These are phyloP conservation scores for Scheffersomyces amazonensis DNA, from an alignment of 805 yeast genomes.

Conservation along the genomic window DNA sequence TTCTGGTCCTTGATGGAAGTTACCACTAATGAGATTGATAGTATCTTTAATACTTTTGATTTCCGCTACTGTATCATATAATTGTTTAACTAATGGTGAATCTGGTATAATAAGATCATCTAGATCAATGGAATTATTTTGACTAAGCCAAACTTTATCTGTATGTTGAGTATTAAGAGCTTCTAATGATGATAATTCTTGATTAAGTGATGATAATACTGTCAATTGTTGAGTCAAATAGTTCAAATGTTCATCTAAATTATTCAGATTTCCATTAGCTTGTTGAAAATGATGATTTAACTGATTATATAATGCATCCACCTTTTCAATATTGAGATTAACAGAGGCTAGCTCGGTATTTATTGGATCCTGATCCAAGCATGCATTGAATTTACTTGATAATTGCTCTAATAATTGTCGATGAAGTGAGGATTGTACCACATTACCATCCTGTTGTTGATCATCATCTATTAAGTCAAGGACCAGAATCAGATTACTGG, in stretches of 20 bases:
- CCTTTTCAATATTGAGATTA: slow-evolving; percentile 15
- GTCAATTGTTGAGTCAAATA: slow-evolving; percentile 25
- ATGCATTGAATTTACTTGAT: slow-evolving; percentile 15
- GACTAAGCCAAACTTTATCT: slow-evolving; percentile 13
- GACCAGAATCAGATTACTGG: not conserved
- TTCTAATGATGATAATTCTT: slow-evolving; percentile 21
- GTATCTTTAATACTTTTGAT: slow-evolving; percentile 75
- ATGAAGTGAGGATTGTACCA: not conserved
- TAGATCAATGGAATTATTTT: slow-evolving; percentile 14
- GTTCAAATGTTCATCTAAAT: slow-evolving; percentile 25
- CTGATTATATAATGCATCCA: slow-evolving; percentile 28
- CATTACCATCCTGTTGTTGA: not conserved
- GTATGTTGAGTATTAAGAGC: slow-evolving; percentile 18
- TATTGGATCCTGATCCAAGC: slow-evolving; percentile 11
- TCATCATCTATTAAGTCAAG: slow-evolving; percentile 18
- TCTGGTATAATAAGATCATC: slow-evolving; percentile 40
- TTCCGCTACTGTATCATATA: slow-evolving; percentile 61
- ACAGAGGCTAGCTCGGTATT: slow-evolving; percentile 10
- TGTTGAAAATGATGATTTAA: slow-evolving; percentile 31
- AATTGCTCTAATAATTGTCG: slow-evolving; percentile 8
- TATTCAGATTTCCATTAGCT: slow-evolving; percentile 32
- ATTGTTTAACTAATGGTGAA: slow-evolving; percentile 49
- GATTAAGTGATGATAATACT: slow-evolving; percentile 19
- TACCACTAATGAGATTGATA: slow-evolving; percentile 51
- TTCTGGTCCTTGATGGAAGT: slow-evolving; percentile 34